phyloP scores from a whole-genome alignment of 2,329 filamentous ascomycete species.

The Colletotrichum tanaceti region DNA sequence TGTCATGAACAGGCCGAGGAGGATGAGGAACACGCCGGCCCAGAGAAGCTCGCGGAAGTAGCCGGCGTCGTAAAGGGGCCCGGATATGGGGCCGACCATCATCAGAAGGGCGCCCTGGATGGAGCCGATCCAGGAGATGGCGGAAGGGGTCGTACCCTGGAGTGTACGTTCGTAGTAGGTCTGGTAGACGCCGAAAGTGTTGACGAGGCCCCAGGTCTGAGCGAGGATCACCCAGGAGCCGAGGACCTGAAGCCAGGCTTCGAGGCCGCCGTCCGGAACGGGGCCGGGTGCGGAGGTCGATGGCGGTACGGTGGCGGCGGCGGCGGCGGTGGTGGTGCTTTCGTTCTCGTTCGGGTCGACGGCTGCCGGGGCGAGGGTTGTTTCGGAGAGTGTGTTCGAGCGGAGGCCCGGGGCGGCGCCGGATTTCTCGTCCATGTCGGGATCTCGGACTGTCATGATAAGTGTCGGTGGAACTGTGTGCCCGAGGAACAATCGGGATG shows the following conservation, averaged over 20 bases:
- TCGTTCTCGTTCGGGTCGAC: constrained; percentile 16
- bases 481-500: background rate
- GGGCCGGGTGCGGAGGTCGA: constrained; percentile 29
- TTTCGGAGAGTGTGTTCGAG: constrained; percentile 23
- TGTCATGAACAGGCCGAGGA: constrained; percentile 58
- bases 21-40: constrained; percentile 51
- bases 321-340: background rate
- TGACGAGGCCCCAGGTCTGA: constrained; percentile 51
- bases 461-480: background rate
- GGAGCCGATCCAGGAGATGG: constrained; percentile 60
- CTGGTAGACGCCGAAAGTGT: constrained; percentile 60
- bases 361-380: constrained; percentile 19
- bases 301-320: background rate
- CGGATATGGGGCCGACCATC: constrained; percentile 54
- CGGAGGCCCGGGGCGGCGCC: constrained; percentile 7
- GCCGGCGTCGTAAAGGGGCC: constrained; percentile 58
- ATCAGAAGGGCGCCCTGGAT: constrained; percentile 56
- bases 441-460: constrained; percentile 20
- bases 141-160: constrained; percentile 49
- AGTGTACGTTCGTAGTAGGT: constrained; percentile 56
- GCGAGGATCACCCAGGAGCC: constrained; percentile 42
- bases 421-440: constrained; percentile 15
- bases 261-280: constrained; percentile 44
- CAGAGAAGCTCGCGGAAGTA: constrained; percentile 53
- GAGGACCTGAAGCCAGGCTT: constrained; percentile 46